Evolutionary conservation across 768 basidiomycete species (phyloP), one percentile per base, ranked within the genome.

Genomic region (Suillus lakei): DNA sequence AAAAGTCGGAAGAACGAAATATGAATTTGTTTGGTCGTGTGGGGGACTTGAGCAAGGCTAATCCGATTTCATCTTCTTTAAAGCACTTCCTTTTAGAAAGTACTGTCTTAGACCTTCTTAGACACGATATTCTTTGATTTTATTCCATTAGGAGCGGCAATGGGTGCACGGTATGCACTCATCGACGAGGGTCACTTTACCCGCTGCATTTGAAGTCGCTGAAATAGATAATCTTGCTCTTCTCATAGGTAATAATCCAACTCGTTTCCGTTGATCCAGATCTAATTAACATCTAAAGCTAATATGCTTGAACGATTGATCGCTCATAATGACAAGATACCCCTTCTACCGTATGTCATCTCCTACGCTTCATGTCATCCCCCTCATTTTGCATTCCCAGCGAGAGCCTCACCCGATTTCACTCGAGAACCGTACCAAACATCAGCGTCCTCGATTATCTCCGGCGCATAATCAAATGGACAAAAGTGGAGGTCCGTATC

Each of bases 231-330:
- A 86, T 74, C 86, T 99, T 74, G 91, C 92, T 68, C 83, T 91
- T 67, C 91, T 99, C 69, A 96, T 98, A 78, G 92, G 96, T 96
- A 76, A 78, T 66, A 15, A 44, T 64, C 10, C 46, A 30, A 13
- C 76, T 79, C 54, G 71, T 63, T 36, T 55, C 62, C 64, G 63
- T 26, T 26, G 13, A 51, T 46, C 46, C 63, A 50, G 62, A 64
- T 63, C 63, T 13, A 66, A 68, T 73, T 66, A 67, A 65, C 63
- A 56, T 54, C 68, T 76, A 34, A 77, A 96, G 95, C 95, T 72
- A 93, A 96, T 79, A 99, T 99, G 96, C 88, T 99, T 71, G 88
- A 96, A 74, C 92, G 96, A 68, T 83, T 99, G 72, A 96, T 98
- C 80, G 83, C 86, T 62, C 95, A 98, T 86, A 99, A 99, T 84